Percentiles rank a stretch among this genome's conserved stretches.
Conservation (phyloP, 495 filamentous ascomycete genomes). For the Lasiosphaeris hirsuta region DNA sequence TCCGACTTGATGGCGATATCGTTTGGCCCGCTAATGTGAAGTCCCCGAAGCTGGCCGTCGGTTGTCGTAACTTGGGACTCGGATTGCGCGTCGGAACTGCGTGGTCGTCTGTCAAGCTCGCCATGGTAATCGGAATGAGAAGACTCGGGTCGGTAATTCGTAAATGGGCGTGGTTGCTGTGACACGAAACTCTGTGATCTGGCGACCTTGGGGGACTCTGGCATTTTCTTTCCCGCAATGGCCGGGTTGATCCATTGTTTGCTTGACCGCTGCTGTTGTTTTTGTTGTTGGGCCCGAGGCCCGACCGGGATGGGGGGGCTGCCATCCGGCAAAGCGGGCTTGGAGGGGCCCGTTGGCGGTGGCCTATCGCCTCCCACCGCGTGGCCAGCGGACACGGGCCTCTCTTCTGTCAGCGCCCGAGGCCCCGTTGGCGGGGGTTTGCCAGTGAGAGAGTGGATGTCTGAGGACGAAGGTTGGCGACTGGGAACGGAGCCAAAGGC, state of each 20-base stretch:
- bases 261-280: slow-evolving; percentile 45
- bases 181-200: slow-evolving; percentile 43
- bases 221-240: slow-evolving; percentile 39
- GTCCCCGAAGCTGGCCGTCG: slow-evolving; percentile 32
- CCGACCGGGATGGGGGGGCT: slow-evolving; percentile 56
- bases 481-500: slow-evolving; percentile 68
- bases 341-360: slow-evolving; percentile 45
- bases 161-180: slow-evolving; percentile 38
- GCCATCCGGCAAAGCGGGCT: slow-evolving; percentile 50
- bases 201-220: slow-evolving; percentile 43
- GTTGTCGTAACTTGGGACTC: slow-evolving; percentile 26
- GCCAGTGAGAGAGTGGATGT: slow-evolving; percentile 39
- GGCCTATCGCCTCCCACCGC: slow-evolving; percentile 29
- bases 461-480: slow-evolving; percentile 35
- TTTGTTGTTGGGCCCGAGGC: slow-evolving; percentile 46
- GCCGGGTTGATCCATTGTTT: slow-evolving; percentile 63
- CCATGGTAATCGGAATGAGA: slow-evolving; percentile 40
- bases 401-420: slow-evolving; percentile 46
- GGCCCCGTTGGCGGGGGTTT: slow-evolving; percentile 52
- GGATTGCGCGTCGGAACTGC: slow-evolving; percentile 44
- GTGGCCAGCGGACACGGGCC: slow-evolving; percentile 36
- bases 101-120: slow-evolving; percentile 38
- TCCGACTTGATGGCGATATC: slow-evolving; percentile 33
- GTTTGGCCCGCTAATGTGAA: slow-evolving; percentile 32
- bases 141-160: slow-evolving; percentile 30